phyloP scores from a whole-genome alignment of 1,284 basidiomycete genomes.

The Pseudozyma flocculosa region DNA sequence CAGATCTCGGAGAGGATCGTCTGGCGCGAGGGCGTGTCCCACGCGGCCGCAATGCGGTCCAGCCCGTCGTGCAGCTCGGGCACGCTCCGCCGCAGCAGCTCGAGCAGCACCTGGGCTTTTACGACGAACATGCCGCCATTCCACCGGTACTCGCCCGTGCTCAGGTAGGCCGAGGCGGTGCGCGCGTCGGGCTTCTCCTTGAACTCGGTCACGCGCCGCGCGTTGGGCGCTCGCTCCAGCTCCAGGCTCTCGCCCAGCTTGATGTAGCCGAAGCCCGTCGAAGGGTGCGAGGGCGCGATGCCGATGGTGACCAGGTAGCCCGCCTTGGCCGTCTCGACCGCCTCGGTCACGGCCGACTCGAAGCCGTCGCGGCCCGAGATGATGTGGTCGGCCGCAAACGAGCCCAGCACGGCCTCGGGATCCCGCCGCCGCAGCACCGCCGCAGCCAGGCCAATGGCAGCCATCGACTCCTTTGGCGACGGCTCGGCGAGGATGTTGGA shows the following conservation, averaged over 20 bases:
- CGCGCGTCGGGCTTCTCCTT: slow-evolving; percentile 58
- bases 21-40: slow-evolving; percentile 43
- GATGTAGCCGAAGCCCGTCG: slow-evolving; percentile 58
- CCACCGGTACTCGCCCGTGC: slow-evolving; percentile 57
- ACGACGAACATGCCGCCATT: slow-evolving; percentile 59
- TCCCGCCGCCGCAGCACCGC: slow-evolving; percentile 52
- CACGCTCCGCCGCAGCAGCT: slow-evolving; percentile 42
- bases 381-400: slow-evolving; percentile 58
- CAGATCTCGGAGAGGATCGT: slow-evolving; percentile 43
- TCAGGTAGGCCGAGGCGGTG: slow-evolving; percentile 53
- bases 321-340: slow-evolving; percentile 51
- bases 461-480: slow-evolving; percentile 55
- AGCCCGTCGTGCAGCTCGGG: slow-evolving; percentile 53
- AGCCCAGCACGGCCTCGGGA: slow-evolving; percentile 55
- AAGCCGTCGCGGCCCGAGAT: slow-evolving; percentile 56
- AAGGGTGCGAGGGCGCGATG: slow-evolving; percentile 56
- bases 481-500: slow-evolving; percentile 54
- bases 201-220: slow-evolving; percentile 54
- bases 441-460: slow-evolving; percentile 55
- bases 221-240: slow-evolving; percentile 49
- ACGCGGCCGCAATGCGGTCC: slow-evolving; percentile 44
- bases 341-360: slow-evolving; percentile 54
- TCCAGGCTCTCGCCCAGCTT: slow-evolving; percentile 53
- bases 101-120: slow-evolving; percentile 49
- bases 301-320: slow-evolving; percentile 58